Conservation (phyloP, 257 asterid species). For the Penstemon barbatus region DNA sequence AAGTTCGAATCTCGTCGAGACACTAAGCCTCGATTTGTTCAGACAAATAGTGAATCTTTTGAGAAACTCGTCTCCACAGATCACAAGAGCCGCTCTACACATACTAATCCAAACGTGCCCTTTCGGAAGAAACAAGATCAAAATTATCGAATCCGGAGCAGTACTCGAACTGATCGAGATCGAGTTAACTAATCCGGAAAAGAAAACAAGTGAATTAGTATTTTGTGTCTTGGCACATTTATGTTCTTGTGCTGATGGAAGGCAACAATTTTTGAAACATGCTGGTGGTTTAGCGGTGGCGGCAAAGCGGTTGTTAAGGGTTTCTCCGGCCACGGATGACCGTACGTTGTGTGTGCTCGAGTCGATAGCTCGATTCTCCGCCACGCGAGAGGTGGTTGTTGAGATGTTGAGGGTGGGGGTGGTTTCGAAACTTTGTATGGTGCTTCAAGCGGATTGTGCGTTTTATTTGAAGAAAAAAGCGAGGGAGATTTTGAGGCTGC, state of each 20-base stretch:
- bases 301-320: conserved; percentile 64
- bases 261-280: conserved; percentile 68
- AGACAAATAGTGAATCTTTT: conserved; percentile 28
- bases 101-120: conserved; percentile 46
- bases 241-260: conserved; percentile 79
- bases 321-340: conserved; percentile 63
- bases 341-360: conserved; percentile 54
- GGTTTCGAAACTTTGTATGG: conserved; percentile 86
- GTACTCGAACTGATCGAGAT: conserved; percentile 57
- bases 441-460: conserved; percentile 74
- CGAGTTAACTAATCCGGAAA: conserved; percentile 44
- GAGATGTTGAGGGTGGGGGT: conserved; percentile 91
- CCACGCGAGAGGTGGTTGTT: conserved; percentile 54
- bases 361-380: conserved; percentile 54
- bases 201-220: conserved; percentile 51
- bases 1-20: conserved; percentile 33
- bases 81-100: conserved; percentile 43
- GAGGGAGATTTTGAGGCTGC: conserved; percentile 70
- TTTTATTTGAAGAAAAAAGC: conserved; percentile 66
- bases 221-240: conserved; percentile 56
- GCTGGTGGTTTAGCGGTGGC: conserved; percentile 65
- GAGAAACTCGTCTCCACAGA: conserved; percentile 31
- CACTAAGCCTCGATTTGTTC: conserved; percentile 40
- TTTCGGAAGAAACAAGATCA: conserved; percentile 50
- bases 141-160: conserved; percentile 55